Conservation (phyloP, 306 rosid genomes). For the Rosa rugosa region DNA sequence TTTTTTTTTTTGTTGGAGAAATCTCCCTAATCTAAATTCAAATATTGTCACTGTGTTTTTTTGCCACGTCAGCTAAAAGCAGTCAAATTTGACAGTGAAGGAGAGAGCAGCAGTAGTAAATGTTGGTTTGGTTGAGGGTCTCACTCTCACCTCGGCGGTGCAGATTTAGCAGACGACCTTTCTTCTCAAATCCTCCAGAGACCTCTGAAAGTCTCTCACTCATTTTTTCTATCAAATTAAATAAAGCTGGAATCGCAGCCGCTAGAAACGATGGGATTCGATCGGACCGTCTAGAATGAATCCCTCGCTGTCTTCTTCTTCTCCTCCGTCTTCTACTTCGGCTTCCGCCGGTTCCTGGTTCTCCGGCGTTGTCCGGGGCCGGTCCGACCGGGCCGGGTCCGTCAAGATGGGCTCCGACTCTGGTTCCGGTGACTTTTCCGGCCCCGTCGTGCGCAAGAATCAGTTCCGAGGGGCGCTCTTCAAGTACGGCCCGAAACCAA, state of each 20-base stretch:
- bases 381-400: constrained; percentile 47
- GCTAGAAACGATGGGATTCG: constrained; percentile 9
- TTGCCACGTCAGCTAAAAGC: neutral
- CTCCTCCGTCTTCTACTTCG: constrained; percentile 36
- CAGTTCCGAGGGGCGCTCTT: constrained; percentile 81
- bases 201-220: neutral
- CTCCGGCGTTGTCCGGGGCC: constrained; percentile 82
- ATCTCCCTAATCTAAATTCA: no score
- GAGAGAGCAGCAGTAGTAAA: neutral
- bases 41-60: no score
- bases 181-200: neutral
- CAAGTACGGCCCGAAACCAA: constrained; percentile 90
- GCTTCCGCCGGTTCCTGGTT: constrained; percentile 74
- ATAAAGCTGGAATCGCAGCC: neutral
- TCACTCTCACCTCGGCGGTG: neutral
- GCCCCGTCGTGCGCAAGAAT: constrained; percentile 67
- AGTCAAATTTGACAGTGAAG: neutral
- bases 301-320: constrained; percentile 42
- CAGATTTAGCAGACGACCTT: neutral
- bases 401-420: constrained; percentile 48
- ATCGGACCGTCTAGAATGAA: constrained; percentile 48
- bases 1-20: no score
- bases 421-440: constrained; percentile 31
- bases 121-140: neutral
- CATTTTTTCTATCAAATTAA: neutral